Evolutionary conservation across 1,284 basidiomycete species (phyloP).

Genomic region (Hypsizygus ulmarius): DNA sequence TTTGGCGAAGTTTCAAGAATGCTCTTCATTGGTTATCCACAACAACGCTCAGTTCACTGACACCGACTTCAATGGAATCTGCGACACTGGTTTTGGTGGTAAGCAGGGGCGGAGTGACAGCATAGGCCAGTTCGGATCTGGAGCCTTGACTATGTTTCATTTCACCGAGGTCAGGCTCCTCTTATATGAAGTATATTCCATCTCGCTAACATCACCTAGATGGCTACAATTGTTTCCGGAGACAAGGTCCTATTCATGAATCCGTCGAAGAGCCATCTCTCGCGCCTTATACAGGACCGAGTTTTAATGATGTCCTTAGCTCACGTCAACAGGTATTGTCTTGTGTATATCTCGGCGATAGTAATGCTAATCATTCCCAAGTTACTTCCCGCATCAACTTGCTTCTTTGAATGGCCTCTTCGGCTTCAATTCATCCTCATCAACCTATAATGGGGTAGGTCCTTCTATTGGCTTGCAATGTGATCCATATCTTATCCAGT

Average conservation of each 20-base stretch:
- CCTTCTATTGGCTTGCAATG: background rate
- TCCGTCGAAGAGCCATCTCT: slow-evolving; percentile 39
- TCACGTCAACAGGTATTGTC: too few species aligned
- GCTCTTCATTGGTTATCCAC: slow-evolving; percentile 40
- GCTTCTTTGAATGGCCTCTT: slow-evolving; percentile 35
- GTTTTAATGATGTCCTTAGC: too few species aligned
- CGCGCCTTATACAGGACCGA: slow-evolving; percentile 6
- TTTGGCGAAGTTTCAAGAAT: slow-evolving; percentile 31
- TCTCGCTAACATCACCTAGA: slow-evolving; percentile 23
- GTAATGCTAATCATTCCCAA: slow-evolving; percentile 16
- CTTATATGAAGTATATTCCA: background rate
- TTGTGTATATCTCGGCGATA: background rate
- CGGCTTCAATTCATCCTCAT: slow-evolving; percentile 30
- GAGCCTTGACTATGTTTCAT: slow-evolving; percentile 48
- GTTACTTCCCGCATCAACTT: slow-evolving; percentile 43
- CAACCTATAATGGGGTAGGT: slow-evolving; percentile 40
- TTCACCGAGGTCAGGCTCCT: slow-evolving; percentile 40
- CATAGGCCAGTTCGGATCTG: slow-evolving; percentile 51
- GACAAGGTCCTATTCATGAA: slow-evolving; percentile 41
- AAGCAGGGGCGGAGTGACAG: slow-evolving; percentile 35
- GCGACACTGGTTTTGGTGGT: slow-evolving; percentile 41
- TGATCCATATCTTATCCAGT: background rate
- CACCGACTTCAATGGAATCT: slow-evolving; percentile 44
- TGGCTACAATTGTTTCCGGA: slow-evolving; percentile 45
- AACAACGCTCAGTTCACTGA: slow-evolving; percentile 41